Base-by-base conservation (phyloP, 1,284 basidiomycete genomes). In the Ustilago lituana region DNA sequence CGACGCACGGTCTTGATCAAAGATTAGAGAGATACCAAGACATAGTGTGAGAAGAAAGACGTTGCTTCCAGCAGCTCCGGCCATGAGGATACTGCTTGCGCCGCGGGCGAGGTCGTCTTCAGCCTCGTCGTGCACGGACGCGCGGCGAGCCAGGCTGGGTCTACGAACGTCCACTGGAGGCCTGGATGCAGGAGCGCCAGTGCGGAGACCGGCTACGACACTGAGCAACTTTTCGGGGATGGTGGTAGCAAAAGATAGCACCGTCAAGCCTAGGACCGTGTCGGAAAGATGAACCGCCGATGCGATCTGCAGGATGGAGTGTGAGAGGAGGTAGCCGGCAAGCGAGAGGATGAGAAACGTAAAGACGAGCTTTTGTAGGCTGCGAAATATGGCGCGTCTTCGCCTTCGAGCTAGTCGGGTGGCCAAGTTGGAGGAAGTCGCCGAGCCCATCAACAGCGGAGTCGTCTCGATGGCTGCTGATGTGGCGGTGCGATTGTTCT, bases 171-270 rank as follows among this genome's bases (percentile, higher is more conserved):
- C 32, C 17, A 52, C n/a, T 22, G 56, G 47, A 19, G 51, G 56
- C 45, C 38, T 26, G 2, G 33, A 19, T n/a, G 46, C 12, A n/a
- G 43, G 20, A 0, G 47, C 5, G 14, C 54, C 59, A 10, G 59
- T 43, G 8, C 53, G 53, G 3, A 61, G 55, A 2, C 77, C 81
- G 5, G 65, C 69, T 35, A 79, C 63, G 39, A 76, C 61, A 10
- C 77, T 76, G 10, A 82, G 73, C 17, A 78, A 48, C 57, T 82
- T 82, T 33, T 82, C 81, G 0, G 81, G 81, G 7, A 82, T 46
- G 14, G 81, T 82, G 9, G 81, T 82, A 1, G 76, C 75, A 32
- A 82, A 74, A 14, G 71, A 73, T 10, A 82, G 68, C 15, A 82
- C 56, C 9, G 78, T 77, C 17, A 82, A 52, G 17, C 81, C 81